Evolutionary conservation across 495 filamentous ascomycete species (phyloP).

Genomic region (Astrocystis sublimbata): DNA sequence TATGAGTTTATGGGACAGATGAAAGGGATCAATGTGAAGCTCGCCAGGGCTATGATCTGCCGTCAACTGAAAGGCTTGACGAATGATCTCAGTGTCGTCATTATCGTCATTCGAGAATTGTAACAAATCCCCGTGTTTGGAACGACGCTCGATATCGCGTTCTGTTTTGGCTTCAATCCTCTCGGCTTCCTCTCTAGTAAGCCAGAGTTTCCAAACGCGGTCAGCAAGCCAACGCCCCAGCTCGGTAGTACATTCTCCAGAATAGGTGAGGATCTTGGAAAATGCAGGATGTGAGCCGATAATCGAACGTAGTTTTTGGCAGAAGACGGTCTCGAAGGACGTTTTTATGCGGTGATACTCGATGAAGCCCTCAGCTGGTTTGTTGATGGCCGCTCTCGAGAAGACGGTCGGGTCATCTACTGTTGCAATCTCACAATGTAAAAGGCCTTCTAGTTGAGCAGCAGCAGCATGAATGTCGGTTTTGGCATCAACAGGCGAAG

Average conservation of each 20-base stretch:
- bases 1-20: slow-evolving; percentile 73
- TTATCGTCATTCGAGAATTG: slow-evolving; percentile 42
- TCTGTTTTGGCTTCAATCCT: slow-evolving; percentile 63
- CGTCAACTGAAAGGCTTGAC: slow-evolving; percentile 61
- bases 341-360: slow-evolving; percentile 54
- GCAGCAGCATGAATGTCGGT: slow-evolving; percentile 69
- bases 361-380: slow-evolving; percentile 41
- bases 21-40: slow-evolving; percentile 41
- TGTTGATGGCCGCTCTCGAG: slow-evolving; percentile 45
- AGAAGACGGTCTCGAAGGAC: slow-evolving; percentile 65
- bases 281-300: slow-evolving; percentile 63
- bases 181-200: slow-evolving; percentile 63
- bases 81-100: slow-evolving; percentile 54
- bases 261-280: slow-evolving; percentile 57
- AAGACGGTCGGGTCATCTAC: slow-evolving; percentile 65
- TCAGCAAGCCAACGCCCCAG: slow-evolving; percentile 90
- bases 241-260: slow-evolving; percentile 61
- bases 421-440: slow-evolving; percentile 83
- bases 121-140: slow-evolving; percentile 28
- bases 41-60: slow-evolving; percentile 47
- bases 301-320: slow-evolving; percentile 52
- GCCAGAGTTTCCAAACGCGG: slow-evolving; percentile 70
- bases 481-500: slow-evolving; percentile 89
- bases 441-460: slow-evolving; percentile 72
- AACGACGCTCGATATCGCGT: slow-evolving; percentile 48